These are phyloP conservation scores for Simplicillium aogashimaense DNA, from an alignment of 2,329 filamentous ascomycete species.

Conservation along the genomic window DNA sequence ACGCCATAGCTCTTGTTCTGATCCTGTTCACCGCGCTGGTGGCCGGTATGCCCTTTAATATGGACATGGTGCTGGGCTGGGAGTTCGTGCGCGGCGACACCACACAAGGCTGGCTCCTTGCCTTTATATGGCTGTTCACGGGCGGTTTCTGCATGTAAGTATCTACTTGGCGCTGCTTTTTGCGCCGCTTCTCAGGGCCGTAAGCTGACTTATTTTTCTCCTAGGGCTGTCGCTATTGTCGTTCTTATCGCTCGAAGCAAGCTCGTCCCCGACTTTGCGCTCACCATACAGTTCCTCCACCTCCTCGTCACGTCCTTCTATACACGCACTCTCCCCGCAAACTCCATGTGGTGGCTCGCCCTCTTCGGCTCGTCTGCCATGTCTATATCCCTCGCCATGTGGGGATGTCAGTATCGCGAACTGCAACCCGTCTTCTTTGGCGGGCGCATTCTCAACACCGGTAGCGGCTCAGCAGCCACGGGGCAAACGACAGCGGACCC, in stretches of 20 bases:
- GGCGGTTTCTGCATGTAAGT: constrained; percentile 42
- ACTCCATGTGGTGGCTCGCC: constrained; percentile 77
- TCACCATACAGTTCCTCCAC: constrained; percentile 80
- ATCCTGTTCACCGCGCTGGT: constrained; percentile 50
- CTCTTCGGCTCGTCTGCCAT: constrained; percentile 36
- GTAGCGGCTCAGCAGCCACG: constrained; percentile 6
- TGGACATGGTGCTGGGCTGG: constrained; percentile 49
- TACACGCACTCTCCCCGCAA: constrained; percentile 62
- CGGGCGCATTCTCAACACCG: constrained; percentile 24
- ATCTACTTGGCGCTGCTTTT: constrained; percentile 1
- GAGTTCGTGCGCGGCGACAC: constrained; percentile 49
- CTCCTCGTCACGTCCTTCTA: constrained; percentile 71
- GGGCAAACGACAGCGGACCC: constrained; percentile 11
- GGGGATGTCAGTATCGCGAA: constrained; percentile 87
- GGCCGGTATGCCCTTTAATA: constrained; percentile 41
- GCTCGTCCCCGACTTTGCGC: constrained; percentile 86
- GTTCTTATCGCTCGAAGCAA: constrained; percentile 81
- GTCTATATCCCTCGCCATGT: constrained; percentile 60
- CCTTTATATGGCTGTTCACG: constrained; percentile 47
- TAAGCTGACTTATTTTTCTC: constrained; percentile 5
- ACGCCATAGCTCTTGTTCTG: constrained; percentile 38
- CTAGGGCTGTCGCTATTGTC: constrained; percentile 73
- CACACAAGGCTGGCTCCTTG: constrained; percentile 50
- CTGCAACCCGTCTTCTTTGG: constrained; percentile 83
- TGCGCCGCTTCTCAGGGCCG: neutral